phyloP scores from a whole-genome alignment of 1,284 basidiomycete genomes.

The Ustilago trichophora region DNA sequence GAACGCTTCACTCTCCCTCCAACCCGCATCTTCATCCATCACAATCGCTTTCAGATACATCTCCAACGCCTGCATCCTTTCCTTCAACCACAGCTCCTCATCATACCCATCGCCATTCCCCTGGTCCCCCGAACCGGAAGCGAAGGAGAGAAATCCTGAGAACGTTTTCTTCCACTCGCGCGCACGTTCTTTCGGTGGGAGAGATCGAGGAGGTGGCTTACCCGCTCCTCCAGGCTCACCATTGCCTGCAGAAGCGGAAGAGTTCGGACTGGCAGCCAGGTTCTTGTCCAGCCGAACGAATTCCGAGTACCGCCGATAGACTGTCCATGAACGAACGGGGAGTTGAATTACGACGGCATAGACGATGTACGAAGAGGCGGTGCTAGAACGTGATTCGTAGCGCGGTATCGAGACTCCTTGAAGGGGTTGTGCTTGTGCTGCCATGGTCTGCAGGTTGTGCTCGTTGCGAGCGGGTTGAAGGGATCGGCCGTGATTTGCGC shows the following conservation, averaged over 20 bases:
- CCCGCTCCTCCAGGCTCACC: constrained; percentile 33
- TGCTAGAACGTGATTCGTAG: constrained; percentile 60
- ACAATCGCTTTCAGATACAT: constrained; percentile 86
- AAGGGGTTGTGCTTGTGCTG: constrained; percentile 55
- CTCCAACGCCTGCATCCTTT: constrained; percentile 80
- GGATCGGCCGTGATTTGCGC: too few species aligned
- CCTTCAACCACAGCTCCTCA: constrained; percentile 73
- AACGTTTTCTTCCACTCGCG: constrained; percentile 56
- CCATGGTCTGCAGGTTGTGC: too few species aligned
- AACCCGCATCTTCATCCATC: constrained; percentile 79
- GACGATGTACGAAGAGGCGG: constrained; percentile 73
- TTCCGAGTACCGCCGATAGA: constrained; percentile 92
- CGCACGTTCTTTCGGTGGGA: constrained; percentile 84
- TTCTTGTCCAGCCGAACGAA: constrained; percentile 86
- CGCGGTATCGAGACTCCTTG: constrained; percentile 63
- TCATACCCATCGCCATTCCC: constrained; percentile 7
- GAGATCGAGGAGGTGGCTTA: constrained; percentile 74
- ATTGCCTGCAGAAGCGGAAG: constrained; percentile 3
- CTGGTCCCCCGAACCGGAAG: constrained; percentile 18
- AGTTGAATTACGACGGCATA: constrained; percentile 77
- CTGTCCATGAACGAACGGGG: constrained; percentile 86
- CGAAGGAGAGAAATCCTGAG: constrained; percentile 27
- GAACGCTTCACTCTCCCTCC: constrained; percentile 83
- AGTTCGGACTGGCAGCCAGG: constrained; percentile 75
- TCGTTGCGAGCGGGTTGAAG: too few species aligned